Evolutionary conservation across 257 asterid genomes (phyloP).

Genomic region (Asclepias syriaca): DNA sequence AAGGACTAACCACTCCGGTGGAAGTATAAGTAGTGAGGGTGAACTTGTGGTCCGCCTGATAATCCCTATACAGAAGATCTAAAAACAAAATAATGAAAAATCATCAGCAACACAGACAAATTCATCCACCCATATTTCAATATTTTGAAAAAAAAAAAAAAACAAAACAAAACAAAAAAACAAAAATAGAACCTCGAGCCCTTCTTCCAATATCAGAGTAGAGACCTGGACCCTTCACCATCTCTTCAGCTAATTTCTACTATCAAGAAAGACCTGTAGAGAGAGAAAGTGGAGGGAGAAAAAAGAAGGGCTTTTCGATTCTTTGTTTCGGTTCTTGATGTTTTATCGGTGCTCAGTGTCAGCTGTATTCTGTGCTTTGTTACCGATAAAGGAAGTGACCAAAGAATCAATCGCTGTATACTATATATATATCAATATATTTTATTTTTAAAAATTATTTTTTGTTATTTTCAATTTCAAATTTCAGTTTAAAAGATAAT

Average conservation of each 20-base stretch:
- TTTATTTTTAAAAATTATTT: not conserved
- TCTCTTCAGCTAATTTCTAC: constrained; percentile 16
- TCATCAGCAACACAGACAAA: not conserved
- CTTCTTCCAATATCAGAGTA: constrained; percentile 41
- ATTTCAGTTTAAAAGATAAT: no score
- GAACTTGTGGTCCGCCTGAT: constrained; percentile 48
- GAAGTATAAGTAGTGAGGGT: constrained; percentile 42
- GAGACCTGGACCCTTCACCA: constrained; percentile 42
- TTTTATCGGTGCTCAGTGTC: constrained; percentile 3
- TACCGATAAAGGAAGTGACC: not conserved
- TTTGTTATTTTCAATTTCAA: no score
- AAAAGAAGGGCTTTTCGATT: no score
- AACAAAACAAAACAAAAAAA: not conserved
- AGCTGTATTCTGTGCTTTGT: constrained; percentile 6
- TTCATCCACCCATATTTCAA: not conserved
- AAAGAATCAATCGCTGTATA: not conserved
- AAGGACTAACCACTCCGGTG: constrained; percentile 34
- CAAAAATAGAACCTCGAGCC: constrained; percentile 26
- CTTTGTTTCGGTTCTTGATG: not conserved
- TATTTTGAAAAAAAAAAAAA: no score
- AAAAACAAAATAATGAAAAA: constrained; percentile 13
- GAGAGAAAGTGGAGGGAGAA: not conserved
- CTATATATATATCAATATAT: not conserved
- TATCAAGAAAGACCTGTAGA: not conserved
- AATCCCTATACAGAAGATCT: constrained; percentile 50